These are phyloP conservation scores for Saksenaea vasiformis DNA, from an alignment of 371 early-diverging fungal genomes.

Conservation along the genomic window DNA sequence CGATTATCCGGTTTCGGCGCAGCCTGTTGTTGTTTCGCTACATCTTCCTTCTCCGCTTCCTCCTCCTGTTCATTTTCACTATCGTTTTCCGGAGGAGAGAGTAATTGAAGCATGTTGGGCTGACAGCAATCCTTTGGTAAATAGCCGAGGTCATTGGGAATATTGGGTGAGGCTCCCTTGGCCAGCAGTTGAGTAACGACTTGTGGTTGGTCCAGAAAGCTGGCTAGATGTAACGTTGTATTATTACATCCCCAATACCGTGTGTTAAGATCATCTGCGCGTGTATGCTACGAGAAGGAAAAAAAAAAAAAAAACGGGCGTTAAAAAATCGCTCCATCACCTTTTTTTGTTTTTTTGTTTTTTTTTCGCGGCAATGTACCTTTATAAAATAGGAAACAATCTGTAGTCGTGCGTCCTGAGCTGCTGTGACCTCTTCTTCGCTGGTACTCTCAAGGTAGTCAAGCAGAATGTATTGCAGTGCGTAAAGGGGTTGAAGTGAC, in stretches of 20 bases:
- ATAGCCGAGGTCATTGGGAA: slow-evolving; percentile 25
- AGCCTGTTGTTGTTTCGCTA: not conserved
- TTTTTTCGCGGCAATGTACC: slow-evolving; percentile 12
- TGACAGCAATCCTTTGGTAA: slow-evolving; percentile 17
- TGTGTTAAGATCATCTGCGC: slow-evolving; percentile 31
- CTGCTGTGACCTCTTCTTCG: slow-evolving; percentile 7
- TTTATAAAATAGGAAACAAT: slow-evolving; percentile 33
- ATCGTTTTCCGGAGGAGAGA: not conserved
- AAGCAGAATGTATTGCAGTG: slow-evolving; percentile 11
- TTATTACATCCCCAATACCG: slow-evolving; percentile 34
- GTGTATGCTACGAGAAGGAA: slow-evolving; percentile 20
- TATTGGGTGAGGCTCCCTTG: slow-evolving; percentile 20
- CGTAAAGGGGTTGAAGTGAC: not conserved
- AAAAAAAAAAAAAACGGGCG: too few relatives aligned
- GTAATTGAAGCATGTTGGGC: not conserved
- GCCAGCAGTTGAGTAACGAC: slow-evolving; percentile 13
- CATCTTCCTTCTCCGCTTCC: not conserved
- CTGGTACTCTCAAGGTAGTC: slow-evolving; percentile 16
- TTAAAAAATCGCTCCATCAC: too few relatives aligned
- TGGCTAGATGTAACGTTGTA: slow-evolving; percentile 27
- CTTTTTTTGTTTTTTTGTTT: too few relatives aligned
- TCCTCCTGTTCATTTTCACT: not conserved
- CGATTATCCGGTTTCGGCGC: not conserved
- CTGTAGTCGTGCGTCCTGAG: slow-evolving; percentile 18
- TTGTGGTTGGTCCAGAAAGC: slow-evolving; percentile 15